phyloP scores from a whole-genome alignment of 2,329 filamentous ascomycete species.

The Scedosporium apiospermum region DNA sequence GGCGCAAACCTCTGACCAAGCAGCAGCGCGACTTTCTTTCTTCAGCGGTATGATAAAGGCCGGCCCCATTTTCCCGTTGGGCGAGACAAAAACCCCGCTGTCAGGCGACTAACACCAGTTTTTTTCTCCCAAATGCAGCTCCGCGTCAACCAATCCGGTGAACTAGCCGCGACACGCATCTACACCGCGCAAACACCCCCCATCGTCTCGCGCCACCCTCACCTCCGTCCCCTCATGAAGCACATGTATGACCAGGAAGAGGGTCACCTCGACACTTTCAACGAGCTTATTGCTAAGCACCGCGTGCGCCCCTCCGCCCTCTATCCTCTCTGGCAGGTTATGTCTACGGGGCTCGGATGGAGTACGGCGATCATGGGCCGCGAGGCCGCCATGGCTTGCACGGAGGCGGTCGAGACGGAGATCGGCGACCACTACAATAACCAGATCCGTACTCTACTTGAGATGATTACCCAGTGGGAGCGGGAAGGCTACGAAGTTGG shows the following conservation, averaged over 20 bases:
- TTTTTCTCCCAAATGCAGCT: conserved; percentile 37
- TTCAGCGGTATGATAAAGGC: conserved; percentile 46
- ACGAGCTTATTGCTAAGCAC: conserved; percentile 70
- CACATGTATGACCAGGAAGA: conserved; percentile 99
- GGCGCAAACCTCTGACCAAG: conserved; percentile 53
- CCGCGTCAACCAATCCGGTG: conserved; percentile 93
- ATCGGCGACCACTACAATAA: conserved; percentile 94
- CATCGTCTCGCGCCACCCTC: conserved; percentile 70
- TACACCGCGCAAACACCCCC: conserved; percentile 82
- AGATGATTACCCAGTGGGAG: conserved; percentile 72
- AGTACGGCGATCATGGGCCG: conserved; percentile 78
- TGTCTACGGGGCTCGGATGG: conserved; percentile 80
- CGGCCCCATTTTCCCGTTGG: conserved; percentile 3
- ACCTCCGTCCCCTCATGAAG: conserved; percentile 81
- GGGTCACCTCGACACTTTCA: conserved; percentile 79
- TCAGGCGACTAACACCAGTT: background rate
- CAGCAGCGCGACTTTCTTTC: conserved; percentile 68
- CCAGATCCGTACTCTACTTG: conserved; percentile 73
- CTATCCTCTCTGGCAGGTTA: conserved; percentile 79
- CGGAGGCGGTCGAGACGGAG: conserved; percentile 96
- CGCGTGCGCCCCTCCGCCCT: conserved; percentile 86
- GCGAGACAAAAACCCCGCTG: background rate
- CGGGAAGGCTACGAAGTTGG: conserved; percentile 70
- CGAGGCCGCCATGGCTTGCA: conserved; percentile 97
- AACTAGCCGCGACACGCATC: conserved; percentile 92